These are phyloP conservation scores for Podospora pseudocomata DNA, from an alignment of 495 filamentous ascomycete species.

Conservation along the genomic window DNA sequence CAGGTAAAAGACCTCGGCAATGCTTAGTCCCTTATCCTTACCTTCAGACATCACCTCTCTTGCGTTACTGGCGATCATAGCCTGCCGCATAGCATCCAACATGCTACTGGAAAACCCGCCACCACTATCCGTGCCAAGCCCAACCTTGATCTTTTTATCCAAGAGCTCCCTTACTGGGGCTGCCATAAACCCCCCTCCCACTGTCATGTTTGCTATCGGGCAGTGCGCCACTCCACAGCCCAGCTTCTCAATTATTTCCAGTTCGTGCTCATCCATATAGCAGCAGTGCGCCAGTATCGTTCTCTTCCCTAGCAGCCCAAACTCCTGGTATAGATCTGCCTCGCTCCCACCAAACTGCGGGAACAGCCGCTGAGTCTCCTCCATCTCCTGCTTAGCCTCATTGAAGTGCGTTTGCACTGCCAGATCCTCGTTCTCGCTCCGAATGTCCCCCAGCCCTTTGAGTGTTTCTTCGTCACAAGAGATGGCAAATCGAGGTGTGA, in stretches of 20 bases:
- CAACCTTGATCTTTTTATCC: conserved; percentile 57
- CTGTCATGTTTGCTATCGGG: conserved; percentile 60
- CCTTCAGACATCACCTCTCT: conserved; percentile 48
- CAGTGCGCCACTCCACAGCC: conserved; percentile 61
- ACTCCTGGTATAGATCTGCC: conserved; percentile 53
- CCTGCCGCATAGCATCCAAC: conserved; percentile 55
- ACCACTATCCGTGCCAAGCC: conserved; percentile 62
- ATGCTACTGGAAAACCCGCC: conserved; percentile 62
- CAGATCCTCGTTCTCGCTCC: conserved; percentile 46
- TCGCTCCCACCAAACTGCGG: conserved; percentile 48
- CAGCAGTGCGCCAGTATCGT: conserved; percentile 65
- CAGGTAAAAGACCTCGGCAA: conserved; percentile 57
- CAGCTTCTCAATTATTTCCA: conserved; percentile 42
- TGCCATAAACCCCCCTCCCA: conserved; percentile 58
- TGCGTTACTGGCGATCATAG: conserved; percentile 59
- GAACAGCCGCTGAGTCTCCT: conserved; percentile 49
- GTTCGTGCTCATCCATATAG: conserved; percentile 54
- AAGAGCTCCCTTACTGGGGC: conserved; percentile 58
- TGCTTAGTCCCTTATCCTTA: conserved; percentile 44
- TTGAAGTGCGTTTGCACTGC: conserved; percentile 65
- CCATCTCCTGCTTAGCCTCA: conserved; percentile 55
- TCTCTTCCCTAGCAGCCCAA: conserved; percentile 50
- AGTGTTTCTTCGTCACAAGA: conserved; percentile 54
- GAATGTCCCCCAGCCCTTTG: conserved; percentile 50
- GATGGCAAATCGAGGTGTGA: conserved; percentile 65